Evolutionary conservation across 1,139 yeast genomes (phyloP), one percentile per base, ranked within the genome.

Genomic region (Schizosaccharomyces versatilis): DNA sequence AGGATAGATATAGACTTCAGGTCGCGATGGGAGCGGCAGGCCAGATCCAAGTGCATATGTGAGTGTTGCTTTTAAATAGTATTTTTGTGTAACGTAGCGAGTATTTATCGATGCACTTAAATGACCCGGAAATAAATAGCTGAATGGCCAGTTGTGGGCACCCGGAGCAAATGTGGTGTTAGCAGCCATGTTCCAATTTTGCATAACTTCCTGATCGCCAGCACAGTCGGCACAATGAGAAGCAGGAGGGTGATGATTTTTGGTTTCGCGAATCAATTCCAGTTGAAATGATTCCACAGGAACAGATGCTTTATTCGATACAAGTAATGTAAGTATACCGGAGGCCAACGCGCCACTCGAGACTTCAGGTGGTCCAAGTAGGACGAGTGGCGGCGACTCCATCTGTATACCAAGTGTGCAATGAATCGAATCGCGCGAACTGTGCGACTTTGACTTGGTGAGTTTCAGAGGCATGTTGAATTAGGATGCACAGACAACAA

Each of bases 81-180:
- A 90, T 61, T 75, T 76, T 53, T 90, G 77, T 24, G 74, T 71
- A 49, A 73, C 71, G 2, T 79, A 71, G 52, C 74, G 70, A 3
- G 79, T 70, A 3, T 75, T 71, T n/a, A 84, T 71, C 0, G 94
- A 76, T 1, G 95, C 86, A 0, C 98, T 96, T 38, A 86, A 66
- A 12, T 82, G 72, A 0, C 99, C 98, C 0, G 96, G 94, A n/a
- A 90, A 67, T 48, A 93, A 69, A 66, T 86, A 88, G n/a, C 95
- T 82, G 65, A 93, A 90, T 1, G 98, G 99, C 65, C 84, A 90
- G 1, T 84, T 86, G 63, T 90, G 95, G 24, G 74, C 71, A 1
- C 90, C 94, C 36, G 61, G 62, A 8, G 77, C 69, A 60, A 85
- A 76, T 7, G 72, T 69, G 0, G 76, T 70, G 24, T 73, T 71